A percentile compares a stretch with the other conserved stretches of the same genome.
phyloP scores from a whole-genome alignment of 257 asterid genomes.

The Solanum pinnatisectum region DNA sequence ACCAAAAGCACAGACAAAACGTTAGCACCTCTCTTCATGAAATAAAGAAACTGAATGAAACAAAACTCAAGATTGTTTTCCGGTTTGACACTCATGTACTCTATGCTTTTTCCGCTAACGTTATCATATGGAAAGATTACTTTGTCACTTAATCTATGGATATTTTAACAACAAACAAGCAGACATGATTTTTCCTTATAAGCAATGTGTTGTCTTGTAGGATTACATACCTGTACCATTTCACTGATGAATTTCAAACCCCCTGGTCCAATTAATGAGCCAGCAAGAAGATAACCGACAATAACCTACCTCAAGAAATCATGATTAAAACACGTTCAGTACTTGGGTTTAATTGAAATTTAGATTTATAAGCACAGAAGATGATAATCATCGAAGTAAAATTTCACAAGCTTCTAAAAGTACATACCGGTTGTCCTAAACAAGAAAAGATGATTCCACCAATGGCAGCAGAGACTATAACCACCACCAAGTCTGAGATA shows the following conservation, averaged over 20 bases:
- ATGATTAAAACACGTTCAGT: not conserved
- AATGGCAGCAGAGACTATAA: conserved; percentile 93
- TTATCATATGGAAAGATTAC: not conserved
- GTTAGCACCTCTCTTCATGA: not conserved
- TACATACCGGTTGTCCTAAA: conserved; percentile 93
- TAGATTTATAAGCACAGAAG: not conserved
- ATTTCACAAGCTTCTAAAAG: conserved; percentile 10
- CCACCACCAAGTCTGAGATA: conserved; percentile 95
- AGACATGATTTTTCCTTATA: not conserved
- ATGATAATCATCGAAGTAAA: conserved; percentile 6
- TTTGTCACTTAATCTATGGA: not conserved
- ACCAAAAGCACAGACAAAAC: not conserved
- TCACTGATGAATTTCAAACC: conserved; percentile 84
- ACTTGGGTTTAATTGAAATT: not conserved
- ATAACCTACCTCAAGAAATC: conserved; percentile 46
- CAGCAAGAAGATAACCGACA: conserved; percentile 95
- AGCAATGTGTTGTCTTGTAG: not conserved
- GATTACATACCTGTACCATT: conserved; percentile 76
- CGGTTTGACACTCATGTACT: not conserved
- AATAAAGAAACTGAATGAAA: not conserved
- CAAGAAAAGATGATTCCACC: conserved; percentile 95
- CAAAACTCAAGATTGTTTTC: not conserved
- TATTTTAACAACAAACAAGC: not conserved
- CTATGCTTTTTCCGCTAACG: not conserved
- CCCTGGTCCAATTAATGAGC: conserved; percentile 95